A percentile compares a stretch with the other conserved stretches of the same genome.
Evolutionary conservation across 768 basidiomycete species (phyloP).

Genomic region (Tylopilus subfusipes): DNA sequence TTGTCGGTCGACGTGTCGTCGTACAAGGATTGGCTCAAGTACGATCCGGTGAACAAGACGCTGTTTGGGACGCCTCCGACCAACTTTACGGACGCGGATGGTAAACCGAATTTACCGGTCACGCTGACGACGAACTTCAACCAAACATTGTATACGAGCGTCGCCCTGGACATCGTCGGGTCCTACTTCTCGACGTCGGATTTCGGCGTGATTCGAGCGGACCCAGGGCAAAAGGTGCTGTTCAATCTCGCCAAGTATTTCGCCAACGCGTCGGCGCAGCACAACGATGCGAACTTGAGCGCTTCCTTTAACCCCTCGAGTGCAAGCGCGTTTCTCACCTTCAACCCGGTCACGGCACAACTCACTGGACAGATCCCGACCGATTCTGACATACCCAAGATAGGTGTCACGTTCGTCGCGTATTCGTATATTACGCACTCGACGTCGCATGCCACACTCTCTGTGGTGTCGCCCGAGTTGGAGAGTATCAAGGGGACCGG

Average conservation of each 20-base stretch:
- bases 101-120: slow-evolving; percentile 50
- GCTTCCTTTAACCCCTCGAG: slow-evolving; percentile 52
- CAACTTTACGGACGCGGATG: slow-evolving; percentile 34
- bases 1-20: slow-evolving; percentile 57
- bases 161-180: slow-evolving; percentile 63
- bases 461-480: slow-evolving; percentile 43
- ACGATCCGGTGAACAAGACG: slow-evolving; percentile 51
- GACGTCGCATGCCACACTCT: slow-evolving; percentile 61
- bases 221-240: slow-evolving; percentile 46
- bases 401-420: slow-evolving; percentile 60
- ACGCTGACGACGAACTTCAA: slow-evolving; percentile 61
- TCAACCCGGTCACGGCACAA: slow-evolving; percentile 42
- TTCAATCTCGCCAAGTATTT: slow-evolving; percentile 57
- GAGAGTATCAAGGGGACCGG: slow-evolving; percentile 35
- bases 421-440: slow-evolving; percentile 65
- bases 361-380: slow-evolving; percentile 57
- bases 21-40: slow-evolving; percentile 56
- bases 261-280: slow-evolving; percentile 41
- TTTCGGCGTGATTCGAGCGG: slow-evolving; percentile 54
- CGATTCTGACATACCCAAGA: slow-evolving; percentile 39
- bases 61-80: slow-evolving; percentile 65
- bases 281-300: slow-evolving; percentile 49
- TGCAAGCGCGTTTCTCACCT: slow-evolving; percentile 49
- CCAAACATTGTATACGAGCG: slow-evolving; percentile 59
- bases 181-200: slow-evolving; percentile 65